These are phyloP conservation scores for Lactifluus hygrophoroides DNA, from an alignment of 768 basidiomycete genomes.

Conservation along the genomic window DNA sequence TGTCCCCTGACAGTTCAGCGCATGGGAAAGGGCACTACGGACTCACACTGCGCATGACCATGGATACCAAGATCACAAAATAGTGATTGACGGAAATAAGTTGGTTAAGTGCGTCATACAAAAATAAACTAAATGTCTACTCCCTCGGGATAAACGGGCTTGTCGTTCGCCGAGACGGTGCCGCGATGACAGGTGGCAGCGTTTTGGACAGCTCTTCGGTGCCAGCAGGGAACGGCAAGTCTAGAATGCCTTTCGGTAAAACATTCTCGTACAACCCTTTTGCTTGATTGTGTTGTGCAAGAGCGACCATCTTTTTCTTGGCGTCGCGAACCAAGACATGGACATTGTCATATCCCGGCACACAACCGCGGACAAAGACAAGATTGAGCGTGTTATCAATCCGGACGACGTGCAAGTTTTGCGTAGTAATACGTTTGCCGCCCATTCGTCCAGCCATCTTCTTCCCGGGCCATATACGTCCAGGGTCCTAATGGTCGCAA, in stretches of 20 bases:
- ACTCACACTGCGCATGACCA: neutral
- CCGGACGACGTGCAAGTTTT: constrained; percentile 84
- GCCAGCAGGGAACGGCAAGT: constrained; percentile 89
- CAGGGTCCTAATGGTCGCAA: constrained; percentile 64
- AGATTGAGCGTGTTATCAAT: constrained; percentile 83
- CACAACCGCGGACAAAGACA: constrained; percentile 83
- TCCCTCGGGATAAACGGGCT: constrained; percentile 71
- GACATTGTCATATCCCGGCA: constrained; percentile 85
- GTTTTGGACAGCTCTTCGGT: constrained; percentile 63
- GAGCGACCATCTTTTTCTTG: constrained; percentile 71
- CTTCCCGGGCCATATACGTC: constrained; percentile 92
- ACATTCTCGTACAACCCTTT: constrained; percentile 70
- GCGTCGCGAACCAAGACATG: constrained; percentile 83
- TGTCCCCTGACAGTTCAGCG: neutral
- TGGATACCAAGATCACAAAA: constrained; percentile 2
- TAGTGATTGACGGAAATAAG: neutral
- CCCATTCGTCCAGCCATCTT: constrained; percentile 98
- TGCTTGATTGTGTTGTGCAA: constrained; percentile 54
- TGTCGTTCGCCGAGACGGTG: constrained; percentile 63
- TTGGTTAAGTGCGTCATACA: neutral
- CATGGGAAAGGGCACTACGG: neutral
- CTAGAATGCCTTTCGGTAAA: constrained; percentile 72
- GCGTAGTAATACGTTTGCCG: constrained; percentile 67
- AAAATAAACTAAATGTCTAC: constrained; percentile 24
- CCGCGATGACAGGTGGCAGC: constrained; percentile 58